Percentiles rank a stretch among this genome's conserved stretches.
Conservation (phyloP, 768 basidiomycete species). For the Rhodocollybia butyracea region DNA sequence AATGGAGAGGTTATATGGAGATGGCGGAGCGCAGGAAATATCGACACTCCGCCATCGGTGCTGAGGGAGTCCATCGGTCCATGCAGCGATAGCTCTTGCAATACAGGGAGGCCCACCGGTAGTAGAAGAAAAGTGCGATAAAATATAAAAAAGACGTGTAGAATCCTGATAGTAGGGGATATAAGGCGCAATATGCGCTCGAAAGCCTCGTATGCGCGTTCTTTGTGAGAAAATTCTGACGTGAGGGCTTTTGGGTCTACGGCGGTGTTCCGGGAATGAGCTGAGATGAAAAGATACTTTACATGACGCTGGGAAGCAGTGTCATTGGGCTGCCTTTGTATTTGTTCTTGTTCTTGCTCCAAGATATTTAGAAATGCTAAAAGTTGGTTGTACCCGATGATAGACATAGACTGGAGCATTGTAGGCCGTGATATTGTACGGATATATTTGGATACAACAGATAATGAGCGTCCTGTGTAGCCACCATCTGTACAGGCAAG, state of each 20-base stretch:
- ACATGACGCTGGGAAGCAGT: constrained; percentile 14
- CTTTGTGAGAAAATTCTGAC: constrained; percentile 15
- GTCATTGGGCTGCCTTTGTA: not conserved
- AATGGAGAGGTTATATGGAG: constrained; percentile 16
- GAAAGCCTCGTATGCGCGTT: constrained; percentile 14
- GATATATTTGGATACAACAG: constrained; percentile 31
- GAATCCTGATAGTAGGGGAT: constrained; percentile 12
- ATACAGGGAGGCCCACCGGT: constrained; percentile 16
- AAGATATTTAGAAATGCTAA: constrained; percentile 21
- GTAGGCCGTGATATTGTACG: constrained; percentile 19
- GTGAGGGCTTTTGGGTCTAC: constrained; percentile 14
- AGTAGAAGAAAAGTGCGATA: constrained; percentile 19
- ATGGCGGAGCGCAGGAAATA: constrained; percentile 15
- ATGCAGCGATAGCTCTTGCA: constrained; percentile 19
- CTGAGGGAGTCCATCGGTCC: constrained; percentile 15
- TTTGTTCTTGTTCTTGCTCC: constrained; percentile 15
- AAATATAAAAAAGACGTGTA: constrained; percentile 21
- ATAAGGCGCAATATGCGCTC: constrained; percentile 17
- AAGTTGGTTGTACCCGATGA: constrained; percentile 23
- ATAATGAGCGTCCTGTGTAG: constrained; percentile 31
- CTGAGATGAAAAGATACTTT: constrained; percentile 17
- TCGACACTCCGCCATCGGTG: not conserved
- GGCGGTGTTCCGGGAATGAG: constrained; percentile 16
- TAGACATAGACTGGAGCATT: constrained; percentile 27
- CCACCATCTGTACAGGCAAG: constrained; percentile 34